Percentiles rank a stretch among this genome's conserved stretches.
These are phyloP conservation scores for Cystobasidiaceae sp. DNA, from an alignment of 1,284 basidiomycete species.

Conservation along the genomic window DNA sequence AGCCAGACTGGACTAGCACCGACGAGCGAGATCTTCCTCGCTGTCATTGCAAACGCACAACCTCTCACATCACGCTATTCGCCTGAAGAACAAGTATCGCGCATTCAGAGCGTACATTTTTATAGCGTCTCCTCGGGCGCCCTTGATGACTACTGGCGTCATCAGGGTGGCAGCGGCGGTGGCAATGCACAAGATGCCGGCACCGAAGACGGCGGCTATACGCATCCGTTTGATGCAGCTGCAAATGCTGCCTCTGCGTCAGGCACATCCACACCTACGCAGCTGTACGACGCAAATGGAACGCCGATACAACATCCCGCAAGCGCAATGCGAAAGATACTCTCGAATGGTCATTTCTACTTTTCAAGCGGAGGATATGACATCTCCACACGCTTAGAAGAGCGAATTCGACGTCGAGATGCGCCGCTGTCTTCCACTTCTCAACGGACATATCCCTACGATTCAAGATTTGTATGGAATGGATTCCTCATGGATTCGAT, in stretches of 20 bases:
- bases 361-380: constrained; percentile 84
- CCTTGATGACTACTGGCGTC: constrained; percentile 51
- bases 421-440: constrained; percentile 15
- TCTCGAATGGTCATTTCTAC: constrained; percentile 90
- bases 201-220: too few relatives aligned
- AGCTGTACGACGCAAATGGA: constrained; percentile 12
- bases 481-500: constrained; percentile 60
- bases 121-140: constrained; percentile 49
- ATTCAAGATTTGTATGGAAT: constrained; percentile 43
- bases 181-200: neutral
- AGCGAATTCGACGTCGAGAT: constrained; percentile 54
- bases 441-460: constrained; percentile 48
- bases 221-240: too few relatives aligned
- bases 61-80: constrained; percentile 55
- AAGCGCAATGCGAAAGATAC: constrained; percentile 78
- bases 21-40: constrained; percentile 58
- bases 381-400: constrained; percentile 70
- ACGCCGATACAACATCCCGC: constrained; percentile 88
- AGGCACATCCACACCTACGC: constrained; percentile 32
- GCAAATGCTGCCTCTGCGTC: too few relatives aligned
- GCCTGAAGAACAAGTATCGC: constrained; percentile 45
- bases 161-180: neutral
- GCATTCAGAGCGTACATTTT: constrained; percentile 50
- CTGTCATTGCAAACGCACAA: constrained; percentile 66
- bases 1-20: constrained; percentile 56